phyloP scores from a whole-genome alignment of 73 alveolate genomes.

The Tetrahymena borealis region DNA sequence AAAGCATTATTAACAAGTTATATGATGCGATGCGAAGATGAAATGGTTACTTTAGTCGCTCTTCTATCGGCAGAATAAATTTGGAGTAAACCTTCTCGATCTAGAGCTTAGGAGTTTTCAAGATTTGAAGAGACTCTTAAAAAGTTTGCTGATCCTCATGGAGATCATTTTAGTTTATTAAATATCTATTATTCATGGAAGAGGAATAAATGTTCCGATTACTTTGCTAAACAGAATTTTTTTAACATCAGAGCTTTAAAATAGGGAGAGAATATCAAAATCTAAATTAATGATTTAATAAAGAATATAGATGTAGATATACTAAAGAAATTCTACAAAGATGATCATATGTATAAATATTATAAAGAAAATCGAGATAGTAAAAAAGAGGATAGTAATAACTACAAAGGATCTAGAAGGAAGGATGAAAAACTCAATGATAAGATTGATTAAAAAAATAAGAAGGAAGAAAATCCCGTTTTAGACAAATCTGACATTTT shows the following conservation, averaged over 20 bases:
- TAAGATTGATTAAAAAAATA: not conserved
- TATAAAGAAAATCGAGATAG: slow-evolving; percentile 13
- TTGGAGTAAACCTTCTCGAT: slow-evolving; percentile 71
- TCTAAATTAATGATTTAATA: slow-evolving; percentile 4
- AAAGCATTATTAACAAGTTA: slow-evolving; percentile 60
- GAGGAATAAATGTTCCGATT: not conserved
- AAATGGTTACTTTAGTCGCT: slow-evolving; percentile 56
- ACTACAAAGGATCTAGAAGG: not conserved
- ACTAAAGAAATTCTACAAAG: slow-evolving; percentile 6
- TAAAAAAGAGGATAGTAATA: not conserved
- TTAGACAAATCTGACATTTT: not conserved
- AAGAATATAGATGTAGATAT: slow-evolving; percentile 9
- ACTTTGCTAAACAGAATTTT: slow-evolving; percentile 26
- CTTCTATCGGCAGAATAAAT: slow-evolving; percentile 78
- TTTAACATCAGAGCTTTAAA: slow-evolving; percentile 22
- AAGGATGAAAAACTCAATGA: not conserved
- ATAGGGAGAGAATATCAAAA: slow-evolving; percentile 19
- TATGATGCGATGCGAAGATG: slow-evolving; percentile 29
- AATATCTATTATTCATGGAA: slow-evolving; percentile 28
- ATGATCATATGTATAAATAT: slow-evolving; percentile 11
- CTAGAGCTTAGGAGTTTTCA: slow-evolving; percentile 45
- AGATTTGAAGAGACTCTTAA: slow-evolving; percentile 3
- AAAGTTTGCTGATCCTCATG: slow-evolving; percentile 24
- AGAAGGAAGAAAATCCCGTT: not conserved
- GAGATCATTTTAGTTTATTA: slow-evolving; percentile 35